These are phyloP conservation scores for Jacaranda copaia DNA, from an alignment of 257 asterid genomes.

Conservation along the genomic window DNA sequence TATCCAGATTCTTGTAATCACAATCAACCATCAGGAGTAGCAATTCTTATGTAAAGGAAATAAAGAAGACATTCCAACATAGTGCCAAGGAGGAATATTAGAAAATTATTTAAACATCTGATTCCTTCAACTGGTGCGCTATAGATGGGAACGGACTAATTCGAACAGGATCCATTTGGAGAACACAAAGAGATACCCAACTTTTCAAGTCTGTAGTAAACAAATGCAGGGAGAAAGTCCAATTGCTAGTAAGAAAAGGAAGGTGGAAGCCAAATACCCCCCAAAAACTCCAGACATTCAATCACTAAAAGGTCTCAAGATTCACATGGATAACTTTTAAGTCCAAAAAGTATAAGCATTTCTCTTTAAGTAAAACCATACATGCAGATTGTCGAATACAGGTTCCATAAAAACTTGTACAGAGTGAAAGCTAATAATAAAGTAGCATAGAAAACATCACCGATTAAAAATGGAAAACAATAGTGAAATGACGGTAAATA, in stretches of 20 bases:
- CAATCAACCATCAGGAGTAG: constrained; percentile 21
- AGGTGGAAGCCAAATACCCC: too few relatives aligned
- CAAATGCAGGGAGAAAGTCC: too few relatives aligned
- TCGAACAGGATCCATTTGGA: too few relatives aligned
- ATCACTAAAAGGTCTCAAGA: background rate
- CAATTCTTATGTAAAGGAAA: constrained; percentile 4
- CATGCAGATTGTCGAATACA: background rate
- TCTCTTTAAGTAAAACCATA: constrained; percentile 12
- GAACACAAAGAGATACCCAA: too few relatives aligned
- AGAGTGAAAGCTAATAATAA: background rate
- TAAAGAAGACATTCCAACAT: background rate
- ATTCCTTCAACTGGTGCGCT: too few relatives aligned
- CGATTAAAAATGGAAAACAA: background rate
- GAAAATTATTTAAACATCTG: background rate
- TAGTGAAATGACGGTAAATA: background rate
- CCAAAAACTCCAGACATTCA: too few relatives aligned
- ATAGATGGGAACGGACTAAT: too few relatives aligned
- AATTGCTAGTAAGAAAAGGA: too few relatives aligned
- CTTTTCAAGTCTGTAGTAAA: too few relatives aligned
- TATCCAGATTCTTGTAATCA: constrained; percentile 12
- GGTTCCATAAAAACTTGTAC: background rate
- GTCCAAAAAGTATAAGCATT: constrained; percentile 5
- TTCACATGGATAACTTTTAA: background rate
- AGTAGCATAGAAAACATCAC: constrained; percentile 2
- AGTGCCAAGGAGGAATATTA: background rate